A percentile compares a stretch with the other conserved stretches of the same genome.
These are phyloP conservation scores for Themeda triandra DNA, from an alignment of 176 grass and related monocot species.

Conservation along the genomic window DNA sequence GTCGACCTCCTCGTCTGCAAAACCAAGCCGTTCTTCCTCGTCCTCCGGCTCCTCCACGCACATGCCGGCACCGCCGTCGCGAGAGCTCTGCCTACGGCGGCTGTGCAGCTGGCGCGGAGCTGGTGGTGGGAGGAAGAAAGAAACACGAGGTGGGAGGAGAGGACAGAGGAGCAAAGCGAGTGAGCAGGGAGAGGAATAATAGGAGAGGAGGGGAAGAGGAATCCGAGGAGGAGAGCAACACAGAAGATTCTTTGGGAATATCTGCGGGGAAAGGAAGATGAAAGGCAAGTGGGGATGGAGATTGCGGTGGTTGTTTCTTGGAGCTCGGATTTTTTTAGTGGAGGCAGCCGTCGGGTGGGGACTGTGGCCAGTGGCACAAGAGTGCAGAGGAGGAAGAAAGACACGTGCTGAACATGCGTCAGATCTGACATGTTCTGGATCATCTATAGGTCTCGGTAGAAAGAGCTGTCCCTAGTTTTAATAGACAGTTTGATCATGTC, in stretches of 20 bases:
- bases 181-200: constrained; percentile 22
- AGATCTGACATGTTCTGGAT: constrained; percentile 13
- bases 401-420: constrained; percentile 36
- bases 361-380: not conserved
- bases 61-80: no score
- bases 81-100: no score
- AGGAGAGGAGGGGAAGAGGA: constrained; percentile 19
- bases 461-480: no score
- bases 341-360: not conserved
- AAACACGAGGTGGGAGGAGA: constrained; percentile 1
- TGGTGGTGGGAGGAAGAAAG: constrained; percentile 16
- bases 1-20: constrained; percentile 8
- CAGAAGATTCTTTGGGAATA: constrained; percentile 41
- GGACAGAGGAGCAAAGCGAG: constrained; percentile 7
- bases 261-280: constrained; percentile 11
- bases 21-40: constrained; percentile 43
- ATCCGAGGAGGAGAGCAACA: constrained; percentile 49
- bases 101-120: not conserved
- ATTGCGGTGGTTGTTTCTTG: constrained; percentile 29
- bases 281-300: not conserved
- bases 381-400: constrained; percentile 34
- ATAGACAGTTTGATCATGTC: no score
- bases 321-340: constrained; percentile 22
- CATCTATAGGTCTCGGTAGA: no score
- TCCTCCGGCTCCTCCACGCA: constrained; percentile 55